Evolutionary conservation across 208 protist genomes (phyloP).

Genomic region (Angomonas deanei): DNA sequence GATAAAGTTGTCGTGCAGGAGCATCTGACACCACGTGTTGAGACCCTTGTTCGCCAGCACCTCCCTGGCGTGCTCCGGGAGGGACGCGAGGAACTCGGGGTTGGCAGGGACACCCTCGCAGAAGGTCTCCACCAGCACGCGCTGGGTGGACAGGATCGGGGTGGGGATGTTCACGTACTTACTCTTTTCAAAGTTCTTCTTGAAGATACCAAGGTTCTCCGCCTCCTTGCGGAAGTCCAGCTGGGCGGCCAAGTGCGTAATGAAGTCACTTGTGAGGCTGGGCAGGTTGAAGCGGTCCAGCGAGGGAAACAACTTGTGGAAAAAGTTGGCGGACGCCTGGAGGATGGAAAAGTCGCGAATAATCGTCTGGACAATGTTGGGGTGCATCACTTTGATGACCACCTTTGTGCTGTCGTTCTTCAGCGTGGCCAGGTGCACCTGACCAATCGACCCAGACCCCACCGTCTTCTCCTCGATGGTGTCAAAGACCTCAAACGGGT

Average conservation of each 20-base stretch:
- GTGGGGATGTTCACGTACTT: slow-evolving; percentile 80
- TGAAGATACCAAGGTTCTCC: slow-evolving; percentile 77
- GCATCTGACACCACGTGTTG: slow-evolving; percentile 90
- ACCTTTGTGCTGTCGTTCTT: slow-evolving; percentile 49
- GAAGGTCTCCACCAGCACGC: slow-evolving; percentile 86
- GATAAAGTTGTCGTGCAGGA: slow-evolving; percentile 89
- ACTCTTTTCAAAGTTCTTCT: slow-evolving; percentile 70
- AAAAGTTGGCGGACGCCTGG: slow-evolving; percentile 29
- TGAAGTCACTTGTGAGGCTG: slow-evolving; percentile 59
- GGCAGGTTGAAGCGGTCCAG: slow-evolving; percentile 57
- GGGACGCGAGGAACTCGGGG: slow-evolving; percentile 71
- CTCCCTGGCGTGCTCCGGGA: slow-evolving; percentile 68
- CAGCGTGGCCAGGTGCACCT: slow-evolving; percentile 84
- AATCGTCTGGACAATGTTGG: slow-evolving; percentile 77
- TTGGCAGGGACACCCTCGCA: slow-evolving; percentile 73
- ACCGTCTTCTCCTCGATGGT: slow-evolving; percentile 58
- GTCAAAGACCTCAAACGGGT: slow-evolving; percentile 58
- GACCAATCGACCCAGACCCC: slow-evolving; percentile 86
- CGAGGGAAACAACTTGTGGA: slow-evolving; percentile 31
- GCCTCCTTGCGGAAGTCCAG: slow-evolving; percentile 89
- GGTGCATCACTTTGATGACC: slow-evolving; percentile 90
- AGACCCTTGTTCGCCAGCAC: slow-evolving; percentile 82
- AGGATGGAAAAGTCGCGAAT: slow-evolving; percentile 83
- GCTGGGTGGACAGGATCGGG: slow-evolving; percentile 76
- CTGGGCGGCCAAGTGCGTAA: slow-evolving; percentile 80